A percentile compares a stretch with the other conserved stretches of the same genome.
Evolutionary conservation across 1,284 basidiomycete species (phyloP).

Genomic region (Hemileia vastatrix): DNA sequence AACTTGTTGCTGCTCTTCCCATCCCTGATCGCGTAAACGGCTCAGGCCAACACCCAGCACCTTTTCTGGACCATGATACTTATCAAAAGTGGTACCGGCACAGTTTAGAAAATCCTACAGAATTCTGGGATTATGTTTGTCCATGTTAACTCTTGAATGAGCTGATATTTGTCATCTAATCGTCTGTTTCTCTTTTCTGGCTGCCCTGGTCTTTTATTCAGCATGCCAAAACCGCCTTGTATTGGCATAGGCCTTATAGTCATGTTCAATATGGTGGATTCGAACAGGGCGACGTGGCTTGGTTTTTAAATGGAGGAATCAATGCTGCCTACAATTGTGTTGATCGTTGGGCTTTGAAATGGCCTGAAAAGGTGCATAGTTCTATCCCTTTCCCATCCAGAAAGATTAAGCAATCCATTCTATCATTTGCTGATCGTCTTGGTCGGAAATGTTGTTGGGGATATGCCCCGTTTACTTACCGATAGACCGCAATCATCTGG

Average conservation of each 20-base stretch:
- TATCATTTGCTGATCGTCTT: slow-evolving; percentile 1
- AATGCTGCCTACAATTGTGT: slow-evolving; percentile 91
- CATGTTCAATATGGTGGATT: slow-evolving; percentile 79
- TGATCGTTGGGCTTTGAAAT: slow-evolving; percentile 84
- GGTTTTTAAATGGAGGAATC: slow-evolving; percentile 58
- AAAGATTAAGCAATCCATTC: background rate
- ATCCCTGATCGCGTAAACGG: background rate
- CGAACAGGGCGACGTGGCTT: slow-evolving; percentile 75
- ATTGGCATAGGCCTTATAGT: slow-evolving; percentile 86
- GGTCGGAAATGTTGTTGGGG: too few species aligned
- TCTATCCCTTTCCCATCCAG: background rate
- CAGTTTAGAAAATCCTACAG: slow-evolving; percentile 55
- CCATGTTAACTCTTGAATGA: too few species aligned
- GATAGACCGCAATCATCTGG: slow-evolving; percentile 86
- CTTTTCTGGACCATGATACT: background rate
- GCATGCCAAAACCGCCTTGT: slow-evolving; percentile 68
- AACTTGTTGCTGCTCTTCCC: too few species aligned
- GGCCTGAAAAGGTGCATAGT: slow-evolving; percentile 67
- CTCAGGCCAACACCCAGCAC: background rate
- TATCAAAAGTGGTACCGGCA: slow-evolving; percentile 34
- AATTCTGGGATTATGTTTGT: slow-evolving; percentile 76
- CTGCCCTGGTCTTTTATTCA: background rate
- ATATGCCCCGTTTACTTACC: background rate
- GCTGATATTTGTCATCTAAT: background rate
- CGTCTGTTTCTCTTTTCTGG: background rate